Evolutionary conservation across 2,329 filamentous ascomycete genomes (phyloP), one percentile per base, ranked within the genome.

Genomic region (Trichoderma sp.): DNA sequence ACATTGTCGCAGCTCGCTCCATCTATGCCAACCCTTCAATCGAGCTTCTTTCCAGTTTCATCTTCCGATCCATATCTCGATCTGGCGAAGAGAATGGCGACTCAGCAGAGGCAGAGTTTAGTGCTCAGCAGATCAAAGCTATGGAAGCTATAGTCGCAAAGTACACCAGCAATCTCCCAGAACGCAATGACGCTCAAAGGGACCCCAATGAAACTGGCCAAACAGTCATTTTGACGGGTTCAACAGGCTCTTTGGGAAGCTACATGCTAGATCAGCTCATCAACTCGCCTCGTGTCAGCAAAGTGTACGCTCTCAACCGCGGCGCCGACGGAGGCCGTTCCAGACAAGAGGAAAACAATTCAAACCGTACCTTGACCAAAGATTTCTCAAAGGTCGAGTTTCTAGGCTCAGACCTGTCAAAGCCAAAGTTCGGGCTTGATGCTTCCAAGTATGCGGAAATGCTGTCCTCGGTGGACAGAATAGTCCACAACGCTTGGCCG

Each of bases 231-330:
- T 81, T 97, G 13, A 97, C 94, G 2, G 94, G 94, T 31, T 92
- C 91, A 2, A 97, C 94, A 8, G 94, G 94, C 2, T 97, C 97
- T 80, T 81, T 97, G n/a, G 94, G 94, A n/a, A 87, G 92, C 0
- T 96, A 94, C 76, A 83, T 97, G 1, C 77, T 84, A 6, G 76
- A 81, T 21, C 71, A 77, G 77, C 37, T 82, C 13, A 76, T 78
- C 65, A 60, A 29, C 19, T 56, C 29, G 6, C 53, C 70, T 2
- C 68, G 68, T 1, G 75, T 79, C n/a, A 70, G 68, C 11, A 74
- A 69, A 8, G 52, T 78, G 10, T 58, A 75, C 21, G 73, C 72
- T 5, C 66, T 78, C 5, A 78, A 78, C 64, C 73, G 77, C 19
- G 74, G 72, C 7, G 16, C 40, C 1, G 72, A 85, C 43, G 47